These are phyloP conservation scores for Fusarium transvaalense DNA, from an alignment of 2,329 filamentous ascomycete species.

Conservation along the genomic window DNA sequence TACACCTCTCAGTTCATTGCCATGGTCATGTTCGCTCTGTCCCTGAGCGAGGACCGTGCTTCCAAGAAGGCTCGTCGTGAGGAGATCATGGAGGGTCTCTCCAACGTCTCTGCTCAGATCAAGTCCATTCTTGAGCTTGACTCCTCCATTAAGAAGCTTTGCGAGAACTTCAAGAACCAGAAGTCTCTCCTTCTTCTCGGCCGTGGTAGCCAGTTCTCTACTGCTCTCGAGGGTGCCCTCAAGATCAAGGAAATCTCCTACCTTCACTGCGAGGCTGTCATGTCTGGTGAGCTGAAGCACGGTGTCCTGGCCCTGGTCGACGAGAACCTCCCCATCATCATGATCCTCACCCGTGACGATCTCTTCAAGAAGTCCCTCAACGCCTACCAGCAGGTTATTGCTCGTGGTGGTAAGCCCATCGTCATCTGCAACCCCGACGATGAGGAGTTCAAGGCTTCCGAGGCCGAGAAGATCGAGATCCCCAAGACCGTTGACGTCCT, in stretches of 20 bases:
- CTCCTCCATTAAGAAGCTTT: slow-evolving; percentile 93
- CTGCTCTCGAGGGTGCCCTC: slow-evolving; percentile 94
- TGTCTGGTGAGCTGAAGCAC: slow-evolving; percentile 99
- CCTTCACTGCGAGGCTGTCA: slow-evolving; percentile 99
- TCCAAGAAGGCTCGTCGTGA: slow-evolving; percentile 92
- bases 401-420: slow-evolving; percentile 94
- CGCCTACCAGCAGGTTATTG: slow-evolving; percentile 99
- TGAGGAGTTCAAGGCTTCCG: slow-evolving; percentile 86
- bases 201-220: slow-evolving; percentile 96
- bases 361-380: slow-evolving; percentile 99
- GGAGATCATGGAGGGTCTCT: slow-evolving; percentile 95
- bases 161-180: slow-evolving; percentile 94
- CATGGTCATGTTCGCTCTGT: slow-evolving; percentile 99
- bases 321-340: slow-evolving; percentile 98
- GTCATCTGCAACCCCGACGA: slow-evolving; percentile 97
- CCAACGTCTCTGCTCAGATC: slow-evolving; percentile 90
- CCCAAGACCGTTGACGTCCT: slow-evolving; percentile 95
- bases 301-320: slow-evolving; percentile 97
- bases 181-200: slow-evolving; percentile 95
- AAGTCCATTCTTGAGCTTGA: slow-evolving; percentile 91
- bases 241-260: slow-evolving; percentile 99
- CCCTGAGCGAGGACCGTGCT: slow-evolving; percentile 93
- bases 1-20: slow-evolving; percentile 99
- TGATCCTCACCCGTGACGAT: slow-evolving; percentile 96
- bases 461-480: slow-evolving; percentile 97